Percentiles rank a stretch among this genome's conserved stretches.
Evolutionary conservation across 805 yeast species (phyloP).

Genomic region (Nakazawaea peltata): DNA sequence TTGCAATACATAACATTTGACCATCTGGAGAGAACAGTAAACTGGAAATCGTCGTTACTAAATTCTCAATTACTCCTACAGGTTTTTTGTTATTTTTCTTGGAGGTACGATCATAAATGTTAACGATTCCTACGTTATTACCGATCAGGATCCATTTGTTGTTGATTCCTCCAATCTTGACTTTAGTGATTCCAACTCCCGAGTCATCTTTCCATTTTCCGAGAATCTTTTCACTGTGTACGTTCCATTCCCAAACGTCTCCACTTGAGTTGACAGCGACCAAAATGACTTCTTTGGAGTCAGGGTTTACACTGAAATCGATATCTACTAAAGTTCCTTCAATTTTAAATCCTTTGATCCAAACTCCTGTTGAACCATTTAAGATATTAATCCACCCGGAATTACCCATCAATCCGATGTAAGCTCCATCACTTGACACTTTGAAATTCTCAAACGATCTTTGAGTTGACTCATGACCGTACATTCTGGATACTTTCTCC

Average conservation of each 20-base stretch:
- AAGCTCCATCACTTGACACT: slow-evolving; percentile 64
- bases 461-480: slow-evolving; percentile 86
- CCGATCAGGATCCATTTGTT: slow-evolving; percentile 89
- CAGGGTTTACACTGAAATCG: slow-evolving; percentile 43
- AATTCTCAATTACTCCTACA: slow-evolving; percentile 59
- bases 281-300: slow-evolving; percentile 30
- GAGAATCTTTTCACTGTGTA: slow-evolving; percentile 39
- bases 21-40: slow-evolving; percentile 80
- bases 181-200: slow-evolving; percentile 74
- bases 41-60: slow-evolving; percentile 73
- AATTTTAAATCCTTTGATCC: slow-evolving; percentile 78
- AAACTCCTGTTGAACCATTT: slow-evolving; percentile 73
- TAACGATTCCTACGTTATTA: slow-evolving; percentile 81
- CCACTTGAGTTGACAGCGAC: slow-evolving; percentile 67
- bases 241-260: slow-evolving; percentile 82
- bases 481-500: slow-evolving; percentile 81
- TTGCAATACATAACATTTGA: slow-evolving; percentile 78
- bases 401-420: slow-evolving; percentile 70
- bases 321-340: slow-evolving; percentile 85
- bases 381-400: slow-evolving; percentile 88
- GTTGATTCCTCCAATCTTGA: slow-evolving; percentile 62
- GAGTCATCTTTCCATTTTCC: slow-evolving; percentile 81
- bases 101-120: slow-evolving; percentile 58
- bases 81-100: slow-evolving; percentile 39
- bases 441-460: slow-evolving; percentile 82